Percentiles rank a stretch among this genome's conserved stretches.
Evolutionary conservation across 768 basidiomycete genomes (phyloP).

Genomic region (Suillus placidus): DNA sequence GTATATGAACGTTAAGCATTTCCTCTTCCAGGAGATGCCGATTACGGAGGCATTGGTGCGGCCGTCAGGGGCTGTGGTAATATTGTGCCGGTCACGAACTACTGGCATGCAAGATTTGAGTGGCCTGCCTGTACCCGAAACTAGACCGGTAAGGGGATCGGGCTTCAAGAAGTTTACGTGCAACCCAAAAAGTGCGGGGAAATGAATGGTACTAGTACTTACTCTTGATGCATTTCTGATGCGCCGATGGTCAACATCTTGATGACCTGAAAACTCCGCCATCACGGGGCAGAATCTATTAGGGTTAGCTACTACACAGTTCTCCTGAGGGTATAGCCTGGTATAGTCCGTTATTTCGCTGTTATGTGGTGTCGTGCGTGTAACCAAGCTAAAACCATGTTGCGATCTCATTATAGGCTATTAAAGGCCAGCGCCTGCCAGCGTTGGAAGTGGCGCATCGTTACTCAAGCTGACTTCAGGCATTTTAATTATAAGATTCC

Average conservation of each 20-base stretch:
- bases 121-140: not conserved
- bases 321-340: constrained; percentile 6
- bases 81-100: not conserved
- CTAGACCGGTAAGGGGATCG: not conserved
- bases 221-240: constrained; percentile 1
- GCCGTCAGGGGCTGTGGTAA: not conserved
- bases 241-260: not conserved
- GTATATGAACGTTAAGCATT: not conserved
- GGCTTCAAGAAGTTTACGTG: not conserved
- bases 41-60: constrained; percentile 3
- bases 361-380: not conserved
- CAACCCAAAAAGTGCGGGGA: constrained; percentile 5
- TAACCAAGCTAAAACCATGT: not conserved
- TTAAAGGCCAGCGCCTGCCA: constrained; percentile 2
- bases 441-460: not conserved
- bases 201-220: not conserved
- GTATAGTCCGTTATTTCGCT: not conserved
- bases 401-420: not conserved
- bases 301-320: not conserved
- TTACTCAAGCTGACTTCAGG: not conserved
- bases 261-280: not conserved
- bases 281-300: not conserved
- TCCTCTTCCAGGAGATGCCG: not conserved
- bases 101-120: not conserved
- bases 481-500: constrained; percentile 2